phyloP scores from a whole-genome alignment of 345 rosid species.

The Microcos paniculata region DNA sequence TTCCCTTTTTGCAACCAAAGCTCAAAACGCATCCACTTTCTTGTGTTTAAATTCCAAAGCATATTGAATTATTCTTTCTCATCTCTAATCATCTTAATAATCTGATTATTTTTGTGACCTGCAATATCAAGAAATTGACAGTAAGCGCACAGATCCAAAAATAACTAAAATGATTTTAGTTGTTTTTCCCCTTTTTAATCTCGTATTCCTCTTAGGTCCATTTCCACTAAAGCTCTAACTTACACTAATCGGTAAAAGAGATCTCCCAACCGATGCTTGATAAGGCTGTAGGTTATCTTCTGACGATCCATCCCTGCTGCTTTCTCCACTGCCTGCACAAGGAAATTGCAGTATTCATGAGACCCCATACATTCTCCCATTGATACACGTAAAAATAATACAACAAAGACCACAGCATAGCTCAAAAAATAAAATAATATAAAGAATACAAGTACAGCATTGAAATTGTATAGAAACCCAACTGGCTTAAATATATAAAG shows the following conservation, averaged over 20 bases:
- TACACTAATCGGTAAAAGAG: slow-evolving; percentile 95
- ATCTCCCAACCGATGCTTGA: slow-evolving; percentile 97
- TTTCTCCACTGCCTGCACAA: slow-evolving; percentile 86
- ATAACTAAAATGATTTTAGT: not conserved
- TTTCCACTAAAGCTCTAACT: slow-evolving; percentile 22
- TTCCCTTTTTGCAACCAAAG: not conserved
- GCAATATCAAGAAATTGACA: slow-evolving; percentile 21
- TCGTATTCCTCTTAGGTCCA: not conserved
- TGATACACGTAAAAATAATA: not conserved
- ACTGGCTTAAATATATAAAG: not conserved
- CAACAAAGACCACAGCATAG: no score
- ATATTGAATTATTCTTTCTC: not conserved
- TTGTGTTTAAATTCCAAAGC: not conserved
- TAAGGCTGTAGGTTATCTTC: slow-evolving; percentile 85
- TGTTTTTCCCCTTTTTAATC: not conserved
- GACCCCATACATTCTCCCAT: not conserved
- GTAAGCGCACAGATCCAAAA: not conserved
- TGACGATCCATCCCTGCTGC: slow-evolving; percentile 99
- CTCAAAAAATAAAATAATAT: not conserved
- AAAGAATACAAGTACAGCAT: not conserved
- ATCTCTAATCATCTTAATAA: not conserved
- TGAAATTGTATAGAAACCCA: not conserved
- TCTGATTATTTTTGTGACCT: slow-evolving; percentile 77
- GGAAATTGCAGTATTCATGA: not conserved
- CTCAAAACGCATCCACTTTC: not conserved